Base-by-base conservation (phyloP, 441 rosid species). In the Populus hybrid region DNA sequence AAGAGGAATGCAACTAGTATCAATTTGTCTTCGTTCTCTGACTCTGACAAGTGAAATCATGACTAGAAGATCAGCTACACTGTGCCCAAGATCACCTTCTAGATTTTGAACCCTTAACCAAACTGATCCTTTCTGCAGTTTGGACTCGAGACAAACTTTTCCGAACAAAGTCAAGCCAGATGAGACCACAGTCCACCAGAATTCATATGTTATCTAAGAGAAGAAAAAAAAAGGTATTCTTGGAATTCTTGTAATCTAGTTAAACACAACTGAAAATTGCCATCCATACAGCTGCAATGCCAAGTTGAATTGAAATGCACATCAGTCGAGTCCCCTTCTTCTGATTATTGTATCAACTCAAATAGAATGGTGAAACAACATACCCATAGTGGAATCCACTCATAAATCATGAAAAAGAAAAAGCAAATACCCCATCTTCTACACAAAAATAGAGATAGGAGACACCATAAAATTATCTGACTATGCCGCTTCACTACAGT, bases 361-460 rank as follows among this genome's bases (percentile, higher is more conserved):
- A 14, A 10, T 46, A 42, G 1, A 71, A 30, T 36, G 3, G 23
- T 24, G 6, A 71, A 50, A 46, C 2, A 18, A 70, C 6, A 23
- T 42, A 14, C 73, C 7, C 34, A 38, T 40, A 6, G 63, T 8
- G 18, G 35, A n/a, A 40, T 71, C 3, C 28, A n/a, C 73, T 21
- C 61, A 42, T 70, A n/a, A 70, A 70, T 10, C 46, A 40, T 40
- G 73, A 70, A 70, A 8, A 70, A 70, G 9, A 70, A 40, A 14
- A 4, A 5, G 4, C 24, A 12, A 32, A 28, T 72, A 21, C 19
- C 42, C 57, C 26, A 9, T 7, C 46, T 70, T 53, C 57, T 76
- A 59, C 9, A 68, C n/a, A 53, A 53, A 32, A 61, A 21, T 7
- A 30, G 19, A 72, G 7, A 57, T 72, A 11, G 12, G 7, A 19